A percentile compares a stretch with the other conserved stretches of the same genome.
These are phyloP conservation scores for Peterozyma toletana DNA, from an alignment of 805 yeast species.

Conservation along the genomic window DNA sequence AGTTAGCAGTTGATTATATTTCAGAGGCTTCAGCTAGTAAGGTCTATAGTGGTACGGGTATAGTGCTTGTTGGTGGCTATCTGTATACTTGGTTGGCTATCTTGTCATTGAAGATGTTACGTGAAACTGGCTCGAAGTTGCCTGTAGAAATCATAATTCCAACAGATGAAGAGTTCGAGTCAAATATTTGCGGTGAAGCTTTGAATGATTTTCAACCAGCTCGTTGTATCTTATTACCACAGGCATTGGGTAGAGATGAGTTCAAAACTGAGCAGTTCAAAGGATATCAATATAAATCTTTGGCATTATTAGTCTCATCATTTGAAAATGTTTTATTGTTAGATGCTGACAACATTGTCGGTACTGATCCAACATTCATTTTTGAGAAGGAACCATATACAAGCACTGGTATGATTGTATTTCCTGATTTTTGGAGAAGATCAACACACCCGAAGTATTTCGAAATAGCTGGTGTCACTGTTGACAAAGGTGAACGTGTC, in stretches of 20 bases:
- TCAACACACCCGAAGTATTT: slow-evolving; percentile 71
- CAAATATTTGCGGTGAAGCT: slow-evolving; percentile 23
- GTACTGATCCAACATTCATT: slow-evolving; percentile 48
- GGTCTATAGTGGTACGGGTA: slow-evolving; percentile 31
- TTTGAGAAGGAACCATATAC: slow-evolving; percentile 38
- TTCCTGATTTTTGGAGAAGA: slow-evolving; percentile 91
- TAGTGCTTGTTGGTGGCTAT: slow-evolving; percentile 42
- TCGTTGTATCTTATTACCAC: too few species aligned
- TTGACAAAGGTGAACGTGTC: slow-evolving; percentile 24
- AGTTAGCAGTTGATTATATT: too few species aligned
- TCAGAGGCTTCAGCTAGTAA: too few species aligned
- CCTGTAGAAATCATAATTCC: slow-evolving; percentile 40
- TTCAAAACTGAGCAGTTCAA: slow-evolving; percentile 21
- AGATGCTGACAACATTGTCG: slow-evolving; percentile 45
- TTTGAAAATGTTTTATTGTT: slow-evolving; percentile 45
- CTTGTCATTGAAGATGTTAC: slow-evolving; percentile 30
- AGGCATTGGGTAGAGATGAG: too few species aligned
- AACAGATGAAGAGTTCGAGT: slow-evolving; percentile 29
- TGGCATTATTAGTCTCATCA: slow-evolving; percentile 42
- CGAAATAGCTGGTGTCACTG: slow-evolving; percentile 50
- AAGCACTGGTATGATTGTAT: slow-evolving; percentile 41
- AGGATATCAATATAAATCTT: slow-evolving; percentile 40
- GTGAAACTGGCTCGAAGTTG: slow-evolving; percentile 33
- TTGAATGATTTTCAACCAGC: too few species aligned
- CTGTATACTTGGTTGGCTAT: slow-evolving; percentile 32